Conservation (phyloP, 352 stramenopile genomes). For the Stramenopiles sp. region DNA sequence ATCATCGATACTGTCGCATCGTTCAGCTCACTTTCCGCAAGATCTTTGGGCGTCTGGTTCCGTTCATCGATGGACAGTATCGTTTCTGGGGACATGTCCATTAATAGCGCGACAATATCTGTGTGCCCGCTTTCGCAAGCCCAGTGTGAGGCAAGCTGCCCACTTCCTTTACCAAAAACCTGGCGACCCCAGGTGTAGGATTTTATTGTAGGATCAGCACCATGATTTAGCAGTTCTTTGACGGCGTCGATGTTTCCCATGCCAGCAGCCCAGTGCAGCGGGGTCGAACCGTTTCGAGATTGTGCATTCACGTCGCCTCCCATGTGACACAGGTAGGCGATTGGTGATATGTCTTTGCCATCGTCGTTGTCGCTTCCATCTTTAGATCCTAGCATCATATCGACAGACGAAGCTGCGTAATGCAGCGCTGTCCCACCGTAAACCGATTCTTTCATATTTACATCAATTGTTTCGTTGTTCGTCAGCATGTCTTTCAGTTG, state of each 20-base stretch:
- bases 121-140: slow-evolving; percentile 11
- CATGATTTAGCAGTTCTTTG: neutral
- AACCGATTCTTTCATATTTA: neutral
- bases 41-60: neutral
- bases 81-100: neutral
- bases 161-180: slow-evolving; percentile 15
- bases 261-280: neutral
- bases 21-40: neutral
- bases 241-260: neutral
- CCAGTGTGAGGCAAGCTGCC: slow-evolving; percentile 18
- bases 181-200: slow-evolving; percentile 15
- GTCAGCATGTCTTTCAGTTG: neutral
- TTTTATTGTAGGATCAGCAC: slow-evolving; percentile 1
- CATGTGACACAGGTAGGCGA: neutral
- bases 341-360: neutral
- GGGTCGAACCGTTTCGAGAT: neutral
- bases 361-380: neutral
- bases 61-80: neutral
- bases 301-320: neutral
- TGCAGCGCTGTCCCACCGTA: neutral
- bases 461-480: neutral
- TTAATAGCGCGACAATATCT: neutral
- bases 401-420: neutral
- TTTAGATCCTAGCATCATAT: neutral
- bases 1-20: neutral